Evolutionary conservation across 1,139 yeast genomes (phyloP).

Genomic region (Lipomyces yarrowii): DNA sequence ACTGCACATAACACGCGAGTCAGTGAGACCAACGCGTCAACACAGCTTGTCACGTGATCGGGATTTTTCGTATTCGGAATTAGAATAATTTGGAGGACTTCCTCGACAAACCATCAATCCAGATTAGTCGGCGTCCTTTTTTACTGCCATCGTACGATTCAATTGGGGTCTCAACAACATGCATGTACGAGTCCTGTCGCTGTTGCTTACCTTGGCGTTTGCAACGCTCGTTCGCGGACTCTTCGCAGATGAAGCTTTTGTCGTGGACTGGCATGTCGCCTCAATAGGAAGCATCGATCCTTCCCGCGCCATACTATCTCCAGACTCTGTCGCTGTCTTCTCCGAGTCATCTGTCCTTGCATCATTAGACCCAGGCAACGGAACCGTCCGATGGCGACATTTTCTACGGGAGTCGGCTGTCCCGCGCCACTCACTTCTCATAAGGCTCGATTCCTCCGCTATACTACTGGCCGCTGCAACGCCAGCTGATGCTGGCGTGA

Average conservation of each 20-base stretch:
- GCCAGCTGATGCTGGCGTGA: slow-evolving; percentile 9
- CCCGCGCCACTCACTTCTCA: slow-evolving; percentile 13
- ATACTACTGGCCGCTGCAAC: slow-evolving; percentile 24
- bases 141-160: background rate
- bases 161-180: background rate
- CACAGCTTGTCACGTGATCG: background rate
- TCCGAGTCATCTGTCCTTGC: slow-evolving; percentile 21
- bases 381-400: slow-evolving; percentile 23
- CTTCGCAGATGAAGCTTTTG: slow-evolving; percentile 41
- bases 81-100: background rate
- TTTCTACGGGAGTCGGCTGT: slow-evolving; percentile 4
- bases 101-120: background rate
- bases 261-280: slow-evolving; percentile 39
- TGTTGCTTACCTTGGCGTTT: background rate
- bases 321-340: slow-evolving; percentile 12
- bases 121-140: background rate
- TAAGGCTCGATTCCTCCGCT: background rate
- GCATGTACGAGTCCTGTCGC: background rate
- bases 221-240: slow-evolving; percentile 21
- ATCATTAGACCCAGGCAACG: slow-evolving; percentile 12
- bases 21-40: background rate
- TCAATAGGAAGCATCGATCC: slow-evolving; percentile 35
- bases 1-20: background rate
- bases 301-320: slow-evolving; percentile 11
- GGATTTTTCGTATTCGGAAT: background rate